phyloP scores from a whole-genome alignment of 495 filamentous ascomycete species.

The Daldinia decipiens region DNA sequence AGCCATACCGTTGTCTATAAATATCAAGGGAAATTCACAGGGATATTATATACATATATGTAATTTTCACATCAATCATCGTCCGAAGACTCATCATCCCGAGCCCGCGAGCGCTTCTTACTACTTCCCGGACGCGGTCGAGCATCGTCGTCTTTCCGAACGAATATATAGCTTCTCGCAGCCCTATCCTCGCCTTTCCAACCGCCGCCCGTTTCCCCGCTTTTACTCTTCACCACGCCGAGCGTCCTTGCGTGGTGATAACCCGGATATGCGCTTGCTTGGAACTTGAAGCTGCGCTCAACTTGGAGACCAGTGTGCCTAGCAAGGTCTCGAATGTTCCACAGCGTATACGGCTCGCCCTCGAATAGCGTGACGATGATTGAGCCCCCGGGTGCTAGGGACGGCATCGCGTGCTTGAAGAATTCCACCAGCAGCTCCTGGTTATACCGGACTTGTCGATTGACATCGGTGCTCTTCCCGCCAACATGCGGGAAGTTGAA shows the following conservation, averaged over 20 bases:
- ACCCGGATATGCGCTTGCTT: slow-evolving; percentile 76
- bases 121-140: slow-evolving; percentile 50
- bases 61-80: slow-evolving; percentile 37
- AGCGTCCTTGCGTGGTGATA: slow-evolving; percentile 91
- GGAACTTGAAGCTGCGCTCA: slow-evolving; percentile 80
- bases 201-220: slow-evolving; percentile 58
- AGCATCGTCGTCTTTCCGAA: slow-evolving; percentile 62
- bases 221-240: slow-evolving; percentile 73
- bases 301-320: slow-evolving; percentile 81
- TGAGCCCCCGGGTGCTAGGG: slow-evolving; percentile 63
- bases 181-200: slow-evolving; percentile 85
- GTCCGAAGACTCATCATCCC: slow-evolving; percentile 52
- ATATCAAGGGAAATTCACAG: neutral
- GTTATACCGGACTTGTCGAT: slow-evolving; percentile 91
- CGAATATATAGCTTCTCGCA: slow-evolving; percentile 83
- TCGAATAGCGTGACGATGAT: slow-evolving; percentile 92
- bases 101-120: slow-evolving; percentile 57
- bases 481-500: slow-evolving; percentile 99
- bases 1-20: neutral
- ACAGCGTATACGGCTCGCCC: slow-evolving; percentile 90
- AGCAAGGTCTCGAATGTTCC: slow-evolving; percentile 90
- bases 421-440: slow-evolving; percentile 88
- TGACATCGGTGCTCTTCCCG: slow-evolving; percentile 89
- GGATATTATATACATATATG: slow-evolving; percentile 5
- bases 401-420: slow-evolving; percentile 68